phyloP scores from a whole-genome alignment of 805 yeast genomes.

The Ogataea corticis region DNA sequence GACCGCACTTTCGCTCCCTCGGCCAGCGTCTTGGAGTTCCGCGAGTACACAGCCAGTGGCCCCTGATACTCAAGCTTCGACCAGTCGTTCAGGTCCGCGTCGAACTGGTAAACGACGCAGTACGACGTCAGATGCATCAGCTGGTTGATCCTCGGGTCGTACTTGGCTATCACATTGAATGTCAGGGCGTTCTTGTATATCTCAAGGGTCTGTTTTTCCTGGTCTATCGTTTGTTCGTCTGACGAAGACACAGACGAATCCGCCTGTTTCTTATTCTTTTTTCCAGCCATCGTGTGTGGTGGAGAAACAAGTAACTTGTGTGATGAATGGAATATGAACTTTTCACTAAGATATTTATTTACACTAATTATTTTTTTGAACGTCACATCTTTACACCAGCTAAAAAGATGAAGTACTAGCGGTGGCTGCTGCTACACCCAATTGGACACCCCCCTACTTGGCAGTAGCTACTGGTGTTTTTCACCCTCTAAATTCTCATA shows the following conservation, averaged over 20 bases:
- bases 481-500: no score
- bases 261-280: constrained; percentile 7
- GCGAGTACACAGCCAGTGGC: constrained; percentile 58
- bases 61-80: constrained; percentile 70
- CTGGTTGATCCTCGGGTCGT: constrained; percentile 71
- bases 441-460: no score
- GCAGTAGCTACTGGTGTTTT: no score
- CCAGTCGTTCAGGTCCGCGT: constrained; percentile 63
- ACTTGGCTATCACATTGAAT: constrained; percentile 73
- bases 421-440: no score
- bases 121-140: constrained; percentile 69
- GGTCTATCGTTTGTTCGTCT: constrained; percentile 40
- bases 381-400: neutral
- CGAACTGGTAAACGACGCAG: constrained; percentile 68
- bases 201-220: constrained; percentile 52
- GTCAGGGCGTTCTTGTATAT: constrained; percentile 68
- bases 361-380: constrained; percentile 1
- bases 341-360: no score
- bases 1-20: constrained; percentile 11
- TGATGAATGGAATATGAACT: no score
- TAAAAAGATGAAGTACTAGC: no score
- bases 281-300: constrained; percentile 1
- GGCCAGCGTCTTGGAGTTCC: constrained; percentile 19
- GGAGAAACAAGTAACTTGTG: neutral
- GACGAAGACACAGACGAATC: constrained; percentile 5